Percentiles rank a stretch among this genome's conserved stretches.
Evolutionary conservation across 2,329 filamentous ascomycete genomes (phyloP).

Genomic region (Venturia pyrina): DNA sequence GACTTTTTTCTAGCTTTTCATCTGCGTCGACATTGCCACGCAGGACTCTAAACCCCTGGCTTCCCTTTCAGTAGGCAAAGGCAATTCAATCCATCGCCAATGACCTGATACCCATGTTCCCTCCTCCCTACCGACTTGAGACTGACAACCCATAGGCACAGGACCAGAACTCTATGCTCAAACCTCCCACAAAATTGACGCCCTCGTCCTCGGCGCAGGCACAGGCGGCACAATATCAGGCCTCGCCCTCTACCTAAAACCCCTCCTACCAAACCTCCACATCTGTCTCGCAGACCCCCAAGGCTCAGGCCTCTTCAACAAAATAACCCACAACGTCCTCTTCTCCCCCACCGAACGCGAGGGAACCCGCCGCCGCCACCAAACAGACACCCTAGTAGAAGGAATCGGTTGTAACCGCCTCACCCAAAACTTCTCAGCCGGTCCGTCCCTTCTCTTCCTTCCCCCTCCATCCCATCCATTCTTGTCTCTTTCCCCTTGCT

Average conservation of each 20-base stretch:
- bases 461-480: no score
- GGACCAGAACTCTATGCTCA: slow-evolving; percentile 85
- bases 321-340: slow-evolving; percentile 89
- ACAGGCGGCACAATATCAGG: slow-evolving; percentile 91
- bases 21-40: no score
- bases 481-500: no score
- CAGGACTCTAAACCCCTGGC: no score
- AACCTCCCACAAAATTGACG: slow-evolving; percentile 63
- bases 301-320: slow-evolving; percentile 87
- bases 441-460: no score
- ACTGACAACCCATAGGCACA: slow-evolving; percentile 39
- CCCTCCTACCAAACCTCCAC: slow-evolving; percentile 39
- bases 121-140: not conserved
- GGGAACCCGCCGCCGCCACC: slow-evolving; percentile 76
- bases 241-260: slow-evolving; percentile 74
- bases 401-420: slow-evolving; percentile 91
- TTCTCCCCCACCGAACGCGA: slow-evolving; percentile 83
- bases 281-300: slow-evolving; percentile 64
- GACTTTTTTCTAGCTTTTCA: no score
- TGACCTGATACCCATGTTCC: not conserved
- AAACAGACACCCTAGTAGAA: slow-evolving; percentile 94
- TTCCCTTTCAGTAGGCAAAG: not conserved
- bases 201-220: slow-evolving; percentile 86
- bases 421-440: slow-evolving; percentile 79
- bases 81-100: no score